Conservation (phyloP, 345 rosid species). For the Anacardium occidentale region DNA sequence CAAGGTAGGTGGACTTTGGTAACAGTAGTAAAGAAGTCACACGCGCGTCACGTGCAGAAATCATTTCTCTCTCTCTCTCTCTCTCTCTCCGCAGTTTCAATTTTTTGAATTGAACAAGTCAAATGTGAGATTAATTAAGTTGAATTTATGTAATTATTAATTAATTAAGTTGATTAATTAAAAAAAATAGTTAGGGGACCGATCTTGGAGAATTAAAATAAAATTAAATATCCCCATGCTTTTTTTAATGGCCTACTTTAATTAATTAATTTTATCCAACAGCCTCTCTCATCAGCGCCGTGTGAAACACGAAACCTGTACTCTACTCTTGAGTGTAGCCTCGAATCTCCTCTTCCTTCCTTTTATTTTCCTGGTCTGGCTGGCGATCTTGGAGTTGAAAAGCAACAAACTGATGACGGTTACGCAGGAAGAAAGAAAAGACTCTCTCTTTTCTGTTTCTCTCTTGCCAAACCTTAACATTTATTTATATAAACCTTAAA, state of each 20-base stretch:
- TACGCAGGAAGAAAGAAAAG: slow-evolving; percentile 29
- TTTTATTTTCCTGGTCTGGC: slow-evolving; percentile 34
- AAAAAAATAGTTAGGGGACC: neutral
- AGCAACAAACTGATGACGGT: slow-evolving; percentile 64
- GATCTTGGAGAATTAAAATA: neutral
- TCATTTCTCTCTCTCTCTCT: neutral
- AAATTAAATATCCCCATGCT: too few species aligned
- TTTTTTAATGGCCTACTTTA: too few species aligned
- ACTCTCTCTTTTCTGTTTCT: too few species aligned
- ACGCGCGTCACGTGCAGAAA: too few species aligned
- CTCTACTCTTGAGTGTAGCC: neutral
- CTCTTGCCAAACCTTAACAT: neutral
- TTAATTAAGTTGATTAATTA: neutral
- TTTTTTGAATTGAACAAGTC: neutral
- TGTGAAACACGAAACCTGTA: neutral
- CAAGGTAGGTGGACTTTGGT: neutral
- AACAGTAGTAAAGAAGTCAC: too few species aligned
- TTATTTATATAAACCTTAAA: slow-evolving; percentile 27
- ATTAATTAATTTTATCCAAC: neutral
- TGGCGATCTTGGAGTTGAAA: slow-evolving; percentile 53
- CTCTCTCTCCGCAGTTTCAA: too few species aligned
- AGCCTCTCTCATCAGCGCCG: neutral
- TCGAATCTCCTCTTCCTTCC: slow-evolving; percentile 14
- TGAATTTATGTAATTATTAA: neutral
- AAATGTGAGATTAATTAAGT: neutral